A percentile compares a stretch with the other conserved stretches of the same genome.
Conservation (phyloP, 2,329 filamentous ascomycete species). For the Neopestalotiopsis sp. region DNA sequence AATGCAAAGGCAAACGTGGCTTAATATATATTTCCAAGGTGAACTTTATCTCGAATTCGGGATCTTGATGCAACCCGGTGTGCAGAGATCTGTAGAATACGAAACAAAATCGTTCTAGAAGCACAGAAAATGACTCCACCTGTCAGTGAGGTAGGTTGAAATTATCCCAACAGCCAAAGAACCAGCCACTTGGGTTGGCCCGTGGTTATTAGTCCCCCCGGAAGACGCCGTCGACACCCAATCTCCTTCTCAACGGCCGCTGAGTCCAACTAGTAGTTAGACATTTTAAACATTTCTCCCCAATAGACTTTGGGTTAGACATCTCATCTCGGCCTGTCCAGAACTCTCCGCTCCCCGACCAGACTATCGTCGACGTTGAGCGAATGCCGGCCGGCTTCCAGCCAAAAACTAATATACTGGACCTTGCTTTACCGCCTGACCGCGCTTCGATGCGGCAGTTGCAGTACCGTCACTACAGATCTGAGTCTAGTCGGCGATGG, state of each 20-base stretch:
- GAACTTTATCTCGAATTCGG: background rate
- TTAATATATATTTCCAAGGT: background rate
- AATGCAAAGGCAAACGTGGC: background rate
- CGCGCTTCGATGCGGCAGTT: slow-evolving; percentile 2
- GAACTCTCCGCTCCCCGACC: background rate
- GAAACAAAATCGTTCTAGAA: background rate
- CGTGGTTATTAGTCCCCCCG: background rate
- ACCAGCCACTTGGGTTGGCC: background rate
- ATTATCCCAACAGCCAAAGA: too few relatives aligned
- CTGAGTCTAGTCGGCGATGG: background rate
- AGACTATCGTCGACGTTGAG: background rate
- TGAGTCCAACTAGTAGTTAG: background rate
- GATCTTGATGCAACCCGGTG: background rate
- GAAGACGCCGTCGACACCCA: background rate
- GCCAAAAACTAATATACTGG: background rate
- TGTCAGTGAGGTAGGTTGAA: too few relatives aligned
- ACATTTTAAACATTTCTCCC: background rate
- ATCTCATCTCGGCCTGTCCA: slow-evolving; percentile 3
- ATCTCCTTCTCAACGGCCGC: background rate
- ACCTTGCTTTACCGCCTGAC: background rate
- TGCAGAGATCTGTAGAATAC: background rate
- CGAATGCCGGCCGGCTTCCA: background rate
- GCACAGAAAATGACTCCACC: background rate
- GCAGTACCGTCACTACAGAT: background rate
- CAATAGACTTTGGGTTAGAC: background rate